These are phyloP conservation scores for Spathaspora gorwiae DNA, from an alignment of 805 yeast species.

Conservation along the genomic window DNA sequence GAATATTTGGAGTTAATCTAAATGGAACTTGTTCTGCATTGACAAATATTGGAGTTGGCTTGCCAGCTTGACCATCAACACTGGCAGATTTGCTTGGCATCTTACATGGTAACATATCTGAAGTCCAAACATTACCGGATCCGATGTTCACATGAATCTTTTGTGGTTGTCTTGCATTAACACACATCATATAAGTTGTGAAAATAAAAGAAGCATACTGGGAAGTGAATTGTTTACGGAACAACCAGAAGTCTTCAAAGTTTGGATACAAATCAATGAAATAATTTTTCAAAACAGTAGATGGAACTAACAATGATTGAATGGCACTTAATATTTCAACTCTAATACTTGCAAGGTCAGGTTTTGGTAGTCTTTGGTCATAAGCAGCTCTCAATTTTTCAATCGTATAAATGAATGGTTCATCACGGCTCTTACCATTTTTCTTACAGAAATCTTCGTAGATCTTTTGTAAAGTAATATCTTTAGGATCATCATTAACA, in stretches of 20 bases:
- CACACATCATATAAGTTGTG: constrained; percentile 91
- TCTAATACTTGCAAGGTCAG: constrained; percentile 82
- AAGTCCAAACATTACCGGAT: constrained; percentile 88
- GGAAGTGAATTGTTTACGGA: constrained; percentile 90
- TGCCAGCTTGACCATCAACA: constrained; percentile 39
- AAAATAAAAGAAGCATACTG: constrained; percentile 92
- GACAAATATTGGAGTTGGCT: constrained; percentile 78
- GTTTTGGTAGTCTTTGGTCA: constrained; percentile 90
- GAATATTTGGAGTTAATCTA: constrained; percentile 93
- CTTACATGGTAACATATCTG: constrained; percentile 92
- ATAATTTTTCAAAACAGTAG: constrained; percentile 74
- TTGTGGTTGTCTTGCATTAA: constrained; percentile 88
- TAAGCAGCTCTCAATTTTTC: constrained; percentile 87
- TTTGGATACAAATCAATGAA: constrained; percentile 65
- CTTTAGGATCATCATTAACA: constrained; percentile 74
- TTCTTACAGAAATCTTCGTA: constrained; percentile 83
- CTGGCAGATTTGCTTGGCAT: constrained; percentile 52
- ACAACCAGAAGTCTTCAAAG: constrained; percentile 95
- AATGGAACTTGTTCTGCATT: constrained; percentile 94
- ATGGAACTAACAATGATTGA: constrained; percentile 82
- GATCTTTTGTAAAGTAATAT: constrained; percentile 72
- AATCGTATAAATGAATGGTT: constrained; percentile 80
- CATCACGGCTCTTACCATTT: constrained; percentile 74
- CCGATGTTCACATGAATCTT: constrained; percentile 78
- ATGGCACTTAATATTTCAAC: constrained; percentile 89